Evolutionary conservation across 1,284 basidiomycete species (phyloP).

Genomic region (Ustilago lituana): DNA sequence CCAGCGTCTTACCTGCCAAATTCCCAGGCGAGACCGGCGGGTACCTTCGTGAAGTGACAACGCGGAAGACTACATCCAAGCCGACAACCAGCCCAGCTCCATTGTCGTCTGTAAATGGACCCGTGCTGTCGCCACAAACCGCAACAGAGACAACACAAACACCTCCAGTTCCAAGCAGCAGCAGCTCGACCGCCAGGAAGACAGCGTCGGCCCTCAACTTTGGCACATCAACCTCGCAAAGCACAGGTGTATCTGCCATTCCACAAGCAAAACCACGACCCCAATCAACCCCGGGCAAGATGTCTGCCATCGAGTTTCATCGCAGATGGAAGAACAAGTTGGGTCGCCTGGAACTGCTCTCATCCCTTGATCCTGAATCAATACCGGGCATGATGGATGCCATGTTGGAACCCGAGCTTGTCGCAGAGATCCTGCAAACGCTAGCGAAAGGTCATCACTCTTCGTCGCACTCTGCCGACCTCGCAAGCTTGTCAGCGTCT

Average conservation of each 20-base stretch:
- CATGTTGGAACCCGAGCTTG: slow-evolving; percentile 37
- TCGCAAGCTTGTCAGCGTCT: background rate
- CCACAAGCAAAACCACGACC: background rate
- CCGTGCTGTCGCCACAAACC: too few relatives aligned
- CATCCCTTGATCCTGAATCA: slow-evolving; percentile 14
- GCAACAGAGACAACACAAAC: background rate
- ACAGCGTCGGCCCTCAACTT: slow-evolving; percentile 40
- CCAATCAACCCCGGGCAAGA: background rate
- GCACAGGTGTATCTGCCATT: background rate
- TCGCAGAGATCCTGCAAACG: slow-evolving; percentile 27
- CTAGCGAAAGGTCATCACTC: slow-evolving; percentile 6
- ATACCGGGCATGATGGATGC: slow-evolving; percentile 36
- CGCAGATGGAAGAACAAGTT: slow-evolving; percentile 39
- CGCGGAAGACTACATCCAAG: slow-evolving; percentile 15
- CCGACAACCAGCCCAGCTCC: too few relatives aligned
- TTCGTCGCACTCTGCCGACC: background rate
- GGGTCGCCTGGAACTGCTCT: slow-evolving; percentile 12
- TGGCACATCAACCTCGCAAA: slow-evolving; percentile 6
- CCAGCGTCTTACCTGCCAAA: slow-evolving; percentile 15
- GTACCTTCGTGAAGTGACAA: slow-evolving; percentile 33
- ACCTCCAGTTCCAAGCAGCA: too few relatives aligned
- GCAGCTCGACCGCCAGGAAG: slow-evolving; percentile 13
- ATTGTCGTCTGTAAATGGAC: too few relatives aligned
- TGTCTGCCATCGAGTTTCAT: slow-evolving; percentile 44
- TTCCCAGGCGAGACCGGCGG: slow-evolving; percentile 39